Conservation (phyloP, 805 yeast genomes). For the Cyberlindnera americana region DNA sequence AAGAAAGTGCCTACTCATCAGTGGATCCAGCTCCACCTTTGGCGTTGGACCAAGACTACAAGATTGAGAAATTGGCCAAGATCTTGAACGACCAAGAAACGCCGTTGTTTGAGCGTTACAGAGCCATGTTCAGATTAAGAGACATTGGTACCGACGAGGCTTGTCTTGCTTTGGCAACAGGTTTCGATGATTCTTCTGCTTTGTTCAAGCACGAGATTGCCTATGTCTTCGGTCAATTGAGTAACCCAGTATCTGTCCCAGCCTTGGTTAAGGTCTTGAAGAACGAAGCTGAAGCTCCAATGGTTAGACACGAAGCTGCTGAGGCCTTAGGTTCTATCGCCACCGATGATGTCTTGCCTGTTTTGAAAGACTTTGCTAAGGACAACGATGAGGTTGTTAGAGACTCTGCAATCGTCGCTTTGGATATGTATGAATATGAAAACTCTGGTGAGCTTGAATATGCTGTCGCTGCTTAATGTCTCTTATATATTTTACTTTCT, state of each 20-base stretch:
- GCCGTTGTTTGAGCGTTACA: slow-evolving; percentile 88
- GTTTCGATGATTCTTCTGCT: slow-evolving; percentile 88
- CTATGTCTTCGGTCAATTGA: slow-evolving; percentile 95
- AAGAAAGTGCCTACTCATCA: slow-evolving; percentile 73
- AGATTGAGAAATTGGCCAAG: slow-evolving; percentile 60
- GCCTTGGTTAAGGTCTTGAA: slow-evolving; percentile 77
- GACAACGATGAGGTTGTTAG: slow-evolving; percentile 90
- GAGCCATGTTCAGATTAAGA: slow-evolving; percentile 97
- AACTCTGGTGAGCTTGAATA: slow-evolving; percentile 79
- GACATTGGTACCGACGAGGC: slow-evolving; percentile 94
- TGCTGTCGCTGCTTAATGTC: slow-evolving; percentile 33
- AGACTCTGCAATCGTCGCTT: slow-evolving; percentile 94
- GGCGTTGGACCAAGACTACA: slow-evolving; percentile 56
- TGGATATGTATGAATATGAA: slow-evolving; percentile 97
- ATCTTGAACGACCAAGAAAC: slow-evolving; percentile 71
- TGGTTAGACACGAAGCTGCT: slow-evolving; percentile 99
- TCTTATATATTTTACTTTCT: slow-evolving; percentile 4
- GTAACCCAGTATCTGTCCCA: slow-evolving; percentile 91
- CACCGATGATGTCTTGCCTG: slow-evolving; percentile 90
- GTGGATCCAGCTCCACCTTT: slow-evolving; percentile 99
- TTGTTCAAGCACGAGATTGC: slow-evolving; percentile 97
- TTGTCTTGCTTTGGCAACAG: slow-evolving; percentile 84
- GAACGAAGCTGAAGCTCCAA: slow-evolving; percentile 81
- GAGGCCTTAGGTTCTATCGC: slow-evolving; percentile 98
- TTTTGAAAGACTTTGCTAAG: slow-evolving; percentile 69